These are phyloP conservation scores for Leccinum rimulosum DNA, from an alignment of 768 basidiomycete genomes.

Conservation along the genomic window DNA sequence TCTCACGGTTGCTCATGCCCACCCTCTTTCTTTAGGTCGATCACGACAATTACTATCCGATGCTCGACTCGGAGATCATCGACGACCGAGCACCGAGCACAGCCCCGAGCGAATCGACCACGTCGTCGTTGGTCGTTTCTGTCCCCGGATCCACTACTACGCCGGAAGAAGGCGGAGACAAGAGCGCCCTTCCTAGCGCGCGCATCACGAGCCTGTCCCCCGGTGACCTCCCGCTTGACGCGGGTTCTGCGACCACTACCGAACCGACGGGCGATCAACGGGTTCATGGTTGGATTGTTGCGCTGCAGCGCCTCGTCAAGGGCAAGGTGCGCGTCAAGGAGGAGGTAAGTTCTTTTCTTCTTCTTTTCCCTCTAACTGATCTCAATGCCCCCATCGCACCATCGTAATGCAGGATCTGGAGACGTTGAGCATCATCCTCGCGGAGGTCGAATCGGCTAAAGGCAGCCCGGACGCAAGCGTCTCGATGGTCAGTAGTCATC, in stretches of 20 bases:
- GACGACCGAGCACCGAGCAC: constrained; percentile 5
- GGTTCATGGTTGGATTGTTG: constrained; percentile 17
- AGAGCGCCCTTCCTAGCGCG: constrained; percentile 15
- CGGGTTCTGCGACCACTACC: background rate
- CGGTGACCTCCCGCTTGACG: background rate
- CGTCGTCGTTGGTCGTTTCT: background rate
- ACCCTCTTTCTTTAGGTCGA: constrained; percentile 8
- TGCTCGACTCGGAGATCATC: constrained; percentile 1
- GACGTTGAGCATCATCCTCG: constrained; percentile 26
- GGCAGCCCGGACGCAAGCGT: constrained; percentile 4
- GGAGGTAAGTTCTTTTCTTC: constrained; percentile 14
- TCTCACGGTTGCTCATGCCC: background rate
- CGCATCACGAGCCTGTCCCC: constrained; percentile 21
- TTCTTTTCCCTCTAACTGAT: background rate
- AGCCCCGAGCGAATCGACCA: constrained; percentile 2
- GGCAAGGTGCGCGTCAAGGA: constrained; percentile 24
- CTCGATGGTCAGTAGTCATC: constrained; percentile 16
- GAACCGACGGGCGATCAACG: constrained; percentile 4
- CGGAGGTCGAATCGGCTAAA: constrained; percentile 30
- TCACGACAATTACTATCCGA: constrained; percentile 3
- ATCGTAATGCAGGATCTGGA: constrained; percentile 22
- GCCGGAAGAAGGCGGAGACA: background rate
- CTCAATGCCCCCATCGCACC: background rate
- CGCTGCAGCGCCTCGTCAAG: constrained; percentile 32
- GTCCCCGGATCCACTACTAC: background rate